These are phyloP conservation scores for Chlorokybus atmophyticus DNA, from an alignment of 139 green algal genomes.

Conservation along the genomic window DNA sequence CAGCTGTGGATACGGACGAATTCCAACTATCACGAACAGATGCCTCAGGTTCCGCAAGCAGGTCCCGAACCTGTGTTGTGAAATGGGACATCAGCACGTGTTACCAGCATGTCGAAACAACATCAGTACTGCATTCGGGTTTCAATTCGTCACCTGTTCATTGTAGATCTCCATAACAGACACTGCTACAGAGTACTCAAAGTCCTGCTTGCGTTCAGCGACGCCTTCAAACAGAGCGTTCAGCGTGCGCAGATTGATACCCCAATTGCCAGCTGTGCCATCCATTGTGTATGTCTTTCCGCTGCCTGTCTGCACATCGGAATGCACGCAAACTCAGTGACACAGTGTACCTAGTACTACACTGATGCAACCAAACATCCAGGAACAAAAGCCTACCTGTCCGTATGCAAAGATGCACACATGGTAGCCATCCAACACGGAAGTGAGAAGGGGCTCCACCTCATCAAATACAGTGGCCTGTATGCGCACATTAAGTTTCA, in stretches of 20 bases:
- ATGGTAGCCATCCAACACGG: constrained; percentile 17
- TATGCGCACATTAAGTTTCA: no score
- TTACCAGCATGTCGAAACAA: no score
- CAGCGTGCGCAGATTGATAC: constrained; percentile 58
- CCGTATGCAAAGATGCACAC: constrained; percentile 54
- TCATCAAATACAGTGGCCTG: constrained; percentile 34
- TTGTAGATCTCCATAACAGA: constrained; percentile 97
- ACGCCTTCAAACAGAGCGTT: constrained; percentile 42
- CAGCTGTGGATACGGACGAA: no score
- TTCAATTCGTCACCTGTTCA: constrained; percentile 54
- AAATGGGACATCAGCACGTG: no score
- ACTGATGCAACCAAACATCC: no score
- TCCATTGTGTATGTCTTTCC: constrained; percentile 52
- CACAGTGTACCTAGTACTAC: no score
- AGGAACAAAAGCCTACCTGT: not conserved
- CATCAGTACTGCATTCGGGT: no score
- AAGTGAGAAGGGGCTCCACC: constrained; percentile 7
- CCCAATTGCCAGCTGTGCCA: constrained; percentile 33
- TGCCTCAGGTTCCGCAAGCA: no score
- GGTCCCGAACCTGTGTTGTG: constrained; percentile 17
- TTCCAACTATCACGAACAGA: no score
- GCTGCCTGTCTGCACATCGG: constrained; percentile 36
- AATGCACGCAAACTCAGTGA: no score
- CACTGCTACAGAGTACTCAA: constrained; percentile 52
- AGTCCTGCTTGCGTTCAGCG: not conserved